Evolutionary conservation across 176 grass and related monocot species (phyloP).

Genomic region (Hsuehochloa calcarea): DNA sequence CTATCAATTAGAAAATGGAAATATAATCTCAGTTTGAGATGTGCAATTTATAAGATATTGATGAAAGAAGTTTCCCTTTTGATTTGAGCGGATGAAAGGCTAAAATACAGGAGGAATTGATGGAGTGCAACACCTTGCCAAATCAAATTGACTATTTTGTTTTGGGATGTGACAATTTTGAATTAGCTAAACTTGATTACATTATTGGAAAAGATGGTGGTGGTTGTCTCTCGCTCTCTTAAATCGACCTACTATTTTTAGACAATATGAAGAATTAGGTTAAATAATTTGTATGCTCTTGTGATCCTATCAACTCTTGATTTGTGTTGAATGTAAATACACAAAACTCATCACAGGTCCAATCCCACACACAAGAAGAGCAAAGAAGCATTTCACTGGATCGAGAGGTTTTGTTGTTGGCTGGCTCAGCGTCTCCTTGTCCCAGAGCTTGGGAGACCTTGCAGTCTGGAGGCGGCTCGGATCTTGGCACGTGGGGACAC

Average conservation of each 20-base stretch:
- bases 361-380: too few relatives aligned
- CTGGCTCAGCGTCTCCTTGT: too few relatives aligned
- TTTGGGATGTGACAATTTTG: background rate
- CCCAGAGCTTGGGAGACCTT: too few relatives aligned
- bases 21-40: background rate
- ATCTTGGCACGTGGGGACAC: too few relatives aligned
- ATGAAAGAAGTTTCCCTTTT: slow-evolving; percentile 11
- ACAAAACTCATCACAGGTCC: too few relatives aligned
- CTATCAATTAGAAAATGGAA: slow-evolving; percentile 2
- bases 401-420: too few relatives aligned
- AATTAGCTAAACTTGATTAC: background rate
- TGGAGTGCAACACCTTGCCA: slow-evolving; percentile 46
- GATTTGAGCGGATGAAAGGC: slow-evolving; percentile 67
- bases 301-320: too few relatives aligned
- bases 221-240: background rate
- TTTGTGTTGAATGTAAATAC: too few relatives aligned
- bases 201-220: background rate
- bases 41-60: slow-evolving; percentile 4
- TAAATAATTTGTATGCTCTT: background rate
- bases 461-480: too few relatives aligned
- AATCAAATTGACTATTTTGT: slow-evolving; percentile 27
- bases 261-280: background rate
- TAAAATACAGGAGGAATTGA: slow-evolving; percentile 70
- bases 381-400: too few relatives aligned
- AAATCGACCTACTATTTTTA: background rate